Base-by-base conservation (phyloP, 2,329 filamentous ascomycete species). In the Lachnellula suecica region DNA sequence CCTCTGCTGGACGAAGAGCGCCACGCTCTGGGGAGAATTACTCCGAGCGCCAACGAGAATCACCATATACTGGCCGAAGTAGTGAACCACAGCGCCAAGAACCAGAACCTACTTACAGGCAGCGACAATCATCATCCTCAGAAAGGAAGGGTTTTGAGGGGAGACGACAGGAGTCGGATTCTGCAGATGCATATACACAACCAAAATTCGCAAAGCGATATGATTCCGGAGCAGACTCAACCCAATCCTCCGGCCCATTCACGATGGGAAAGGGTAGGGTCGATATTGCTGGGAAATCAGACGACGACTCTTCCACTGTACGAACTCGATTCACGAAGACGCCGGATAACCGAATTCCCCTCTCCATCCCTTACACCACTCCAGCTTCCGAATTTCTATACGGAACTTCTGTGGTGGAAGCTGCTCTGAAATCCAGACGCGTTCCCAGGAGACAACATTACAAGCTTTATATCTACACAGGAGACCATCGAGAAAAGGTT, bases 331-430 rank as follows among this genome's bases (percentile, higher is more conserved):
- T 42, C 4, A 4, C 13, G 4, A 11, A 37, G 3, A 5, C 41
- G 47, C n/a, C 22, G 6, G 57, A 63, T 24, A 66, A 57, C 38
- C 49, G 59, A n/a, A 53, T 67, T 3, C 68, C 68, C 7, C 34
- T 69, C 17, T 61, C 65, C 6, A 77, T 88, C 17, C 82, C 84
- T 1, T 86, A 93, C 66, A 91, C 89, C 0, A 95, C 91, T 1
- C 88, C 93, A 0, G 89, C 90, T 4, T 96, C 92, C 0, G 88
- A 96, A 56, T 97, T 97, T 62, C 76, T 99, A 2, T 97, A 96
- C 66, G 94, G 94, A 5, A 82, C 81, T 41, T 89, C 88, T 2
- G 84, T 89, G 2, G 90, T 97, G 20, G 79, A 88, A 57, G 88
- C 92, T 19, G 92, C 91, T 0, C 74, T 99, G 19, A 83, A 79